A percentile compares a stretch with the other conserved stretches of the same genome.
phyloP scores from a whole-genome alignment of 495 filamentous ascomycete species.

The Penicillium subrubescens region DNA sequence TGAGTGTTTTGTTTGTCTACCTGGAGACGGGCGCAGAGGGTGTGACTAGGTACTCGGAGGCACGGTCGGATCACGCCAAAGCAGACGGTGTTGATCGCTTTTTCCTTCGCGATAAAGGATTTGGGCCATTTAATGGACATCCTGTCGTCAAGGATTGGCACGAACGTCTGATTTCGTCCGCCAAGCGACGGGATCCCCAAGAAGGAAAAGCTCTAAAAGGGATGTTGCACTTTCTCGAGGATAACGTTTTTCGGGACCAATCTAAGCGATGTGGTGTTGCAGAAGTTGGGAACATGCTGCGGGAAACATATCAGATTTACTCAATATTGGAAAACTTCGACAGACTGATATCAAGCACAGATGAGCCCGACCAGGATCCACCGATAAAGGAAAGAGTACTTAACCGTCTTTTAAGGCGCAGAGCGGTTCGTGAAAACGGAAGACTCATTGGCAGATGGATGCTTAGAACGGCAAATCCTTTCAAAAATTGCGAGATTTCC shows the following conservation, averaged over 20 bases:
- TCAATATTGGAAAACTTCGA: neutral
- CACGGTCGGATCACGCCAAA: neutral
- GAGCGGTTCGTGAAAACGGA: neutral
- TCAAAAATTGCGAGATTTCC: neutral
- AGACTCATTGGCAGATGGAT: neutral
- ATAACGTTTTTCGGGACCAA: neutral
- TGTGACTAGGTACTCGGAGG: neutral
- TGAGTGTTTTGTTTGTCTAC: neutral
- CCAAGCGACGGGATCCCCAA: neutral
- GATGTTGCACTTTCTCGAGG: neutral
- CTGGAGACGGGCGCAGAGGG: neutral
- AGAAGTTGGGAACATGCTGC: neutral
- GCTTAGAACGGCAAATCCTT: neutral
- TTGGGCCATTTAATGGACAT: neutral
- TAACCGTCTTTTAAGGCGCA: neutral
- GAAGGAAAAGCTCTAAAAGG: neutral
- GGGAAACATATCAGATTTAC: neutral
- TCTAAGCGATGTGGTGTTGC: neutral
- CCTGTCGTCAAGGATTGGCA: neutral
- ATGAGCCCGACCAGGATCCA: neutral
- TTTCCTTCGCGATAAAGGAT: neutral
- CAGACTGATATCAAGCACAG: neutral
- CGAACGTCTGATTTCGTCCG: neutral
- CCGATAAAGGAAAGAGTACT: neutral
- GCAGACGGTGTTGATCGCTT: neutral